phyloP scores from a whole-genome alignment of 2,329 filamentous ascomycete genomes.

The Coniella vitis region DNA sequence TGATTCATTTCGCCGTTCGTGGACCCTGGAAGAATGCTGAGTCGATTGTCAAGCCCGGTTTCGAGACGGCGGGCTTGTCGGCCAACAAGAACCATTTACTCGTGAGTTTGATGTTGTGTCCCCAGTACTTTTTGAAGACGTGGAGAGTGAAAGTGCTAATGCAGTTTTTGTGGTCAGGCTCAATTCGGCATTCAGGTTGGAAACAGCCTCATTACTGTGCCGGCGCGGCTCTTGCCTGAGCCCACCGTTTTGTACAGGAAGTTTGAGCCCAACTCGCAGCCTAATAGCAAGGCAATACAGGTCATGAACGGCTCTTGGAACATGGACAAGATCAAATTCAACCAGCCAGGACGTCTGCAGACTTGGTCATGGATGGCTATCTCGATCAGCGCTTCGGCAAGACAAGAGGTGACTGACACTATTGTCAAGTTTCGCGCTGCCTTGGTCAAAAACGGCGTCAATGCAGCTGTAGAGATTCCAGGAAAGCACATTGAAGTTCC shows the following conservation, averaged over 20 bases:
- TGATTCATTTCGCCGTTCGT: slow-evolving; percentile 57
- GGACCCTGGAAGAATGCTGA: slow-evolving; percentile 47
- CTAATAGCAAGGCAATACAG: slow-evolving; percentile 17
- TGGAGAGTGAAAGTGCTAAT: background rate
- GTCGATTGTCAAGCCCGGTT: slow-evolving; percentile 45
- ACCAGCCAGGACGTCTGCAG: slow-evolving; percentile 30
- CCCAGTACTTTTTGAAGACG: too few species aligned
- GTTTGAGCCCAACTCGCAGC: background rate
- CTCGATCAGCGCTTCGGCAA: background rate
- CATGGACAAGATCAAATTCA: slow-evolving; percentile 44
- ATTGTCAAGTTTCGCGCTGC: slow-evolving; percentile 8
- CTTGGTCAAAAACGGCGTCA: slow-evolving; percentile 14
- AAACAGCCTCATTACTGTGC: slow-evolving; percentile 51
- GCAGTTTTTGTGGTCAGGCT: background rate
- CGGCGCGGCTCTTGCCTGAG: slow-evolving; percentile 49
- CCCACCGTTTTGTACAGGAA: slow-evolving; percentile 47
- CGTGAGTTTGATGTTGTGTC: slow-evolving; percentile 24
- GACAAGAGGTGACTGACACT: background rate
- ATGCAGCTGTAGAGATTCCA: background rate
- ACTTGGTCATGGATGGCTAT: slow-evolving; percentile 33
- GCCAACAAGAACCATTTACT: slow-evolving; percentile 30
- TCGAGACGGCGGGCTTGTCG: slow-evolving; percentile 40
- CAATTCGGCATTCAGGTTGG: slow-evolving; percentile 40
- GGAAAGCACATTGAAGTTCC: background rate
- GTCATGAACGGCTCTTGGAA: slow-evolving; percentile 49